A percentile compares a stretch with the other conserved stretches of the same genome.
These are phyloP conservation scores for Acer negundo DNA, from an alignment of 345 rosid genomes.

Conservation along the genomic window DNA sequence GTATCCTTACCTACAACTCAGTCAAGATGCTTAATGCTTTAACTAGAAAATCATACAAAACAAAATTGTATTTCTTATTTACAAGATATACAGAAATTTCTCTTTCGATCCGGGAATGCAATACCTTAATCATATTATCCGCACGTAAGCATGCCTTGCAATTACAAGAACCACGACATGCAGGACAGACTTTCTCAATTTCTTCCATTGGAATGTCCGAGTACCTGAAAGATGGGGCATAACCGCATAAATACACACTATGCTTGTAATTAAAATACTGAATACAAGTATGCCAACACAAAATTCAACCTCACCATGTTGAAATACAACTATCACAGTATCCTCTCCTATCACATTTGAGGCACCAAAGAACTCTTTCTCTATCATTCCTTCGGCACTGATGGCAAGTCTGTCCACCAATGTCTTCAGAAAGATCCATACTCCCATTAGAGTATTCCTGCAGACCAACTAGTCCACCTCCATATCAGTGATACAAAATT, in stretches of 20 bases:
- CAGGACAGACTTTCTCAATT: conserved; percentile 88
- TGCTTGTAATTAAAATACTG: conserved; percentile 13
- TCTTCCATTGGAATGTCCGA: conserved; percentile 67
- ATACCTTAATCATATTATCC: conserved; percentile 86
- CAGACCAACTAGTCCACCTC: conserved; percentile 25
- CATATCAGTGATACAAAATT: conserved; percentile 4
- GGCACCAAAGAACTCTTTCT: conserved; percentile 73
- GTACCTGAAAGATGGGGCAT: conserved; percentile 52
- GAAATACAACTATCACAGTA: conserved; percentile 79
- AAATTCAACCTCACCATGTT: conserved; percentile 55
- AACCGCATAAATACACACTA: conserved; percentile 20
- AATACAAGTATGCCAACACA: neutral
- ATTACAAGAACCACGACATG: conserved; percentile 87
- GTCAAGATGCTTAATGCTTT: conserved; percentile 17
- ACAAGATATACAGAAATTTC: conserved; percentile 10
- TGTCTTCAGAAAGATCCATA: conserved; percentile 69
- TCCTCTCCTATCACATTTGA: conserved; percentile 80
- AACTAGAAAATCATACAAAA: neutral
- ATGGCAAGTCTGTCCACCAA: conserved; percentile 77
- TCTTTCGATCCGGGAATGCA: conserved; percentile 7
- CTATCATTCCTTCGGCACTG: conserved; percentile 72
- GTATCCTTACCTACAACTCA: conserved; percentile 65
- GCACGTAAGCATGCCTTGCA: conserved; percentile 87
- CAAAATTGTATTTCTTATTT: neutral
- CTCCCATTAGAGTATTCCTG: conserved; percentile 79